Evolutionary conservation across 108 stramenopile genomes (phyloP).

Genomic region (Bacterosira constricta): DNA sequence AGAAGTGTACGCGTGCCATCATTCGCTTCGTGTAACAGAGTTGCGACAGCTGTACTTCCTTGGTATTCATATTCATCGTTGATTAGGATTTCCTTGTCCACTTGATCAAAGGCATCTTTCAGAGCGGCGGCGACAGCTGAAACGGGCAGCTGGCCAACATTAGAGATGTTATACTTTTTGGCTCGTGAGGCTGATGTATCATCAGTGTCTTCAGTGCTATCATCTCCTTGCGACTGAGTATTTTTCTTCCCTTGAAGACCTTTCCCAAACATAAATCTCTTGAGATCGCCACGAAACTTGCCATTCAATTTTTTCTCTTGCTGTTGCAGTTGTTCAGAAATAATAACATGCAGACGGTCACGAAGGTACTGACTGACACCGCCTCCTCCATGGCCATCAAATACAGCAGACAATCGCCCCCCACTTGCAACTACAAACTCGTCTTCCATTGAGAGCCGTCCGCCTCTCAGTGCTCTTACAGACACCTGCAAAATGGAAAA

Average conservation of each 20-base stretch:
- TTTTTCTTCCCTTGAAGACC: conserved; percentile 21
- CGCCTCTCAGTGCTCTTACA: conserved; percentile 72
- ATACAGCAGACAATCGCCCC: conserved; percentile 85
- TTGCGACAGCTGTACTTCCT: conserved; percentile 95
- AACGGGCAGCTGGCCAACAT: conserved; percentile 50
- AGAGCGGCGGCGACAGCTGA: conserved; percentile 65
- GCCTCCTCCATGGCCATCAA: conserved; percentile 96
- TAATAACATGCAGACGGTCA: conserved; percentile 64
- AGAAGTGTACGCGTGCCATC: conserved; percentile 78
- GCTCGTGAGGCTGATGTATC: conserved; percentile 10
- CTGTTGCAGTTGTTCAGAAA: conserved; percentile 47
- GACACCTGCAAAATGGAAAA: conserved; percentile 62
- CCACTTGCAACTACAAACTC: conserved; percentile 67
- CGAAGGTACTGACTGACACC: conserved; percentile 80
- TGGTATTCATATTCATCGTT: conserved; percentile 70
- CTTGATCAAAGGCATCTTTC: conserved; percentile 60
- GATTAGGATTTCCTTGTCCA: conserved; percentile 68
- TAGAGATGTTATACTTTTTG: conserved; percentile 31
- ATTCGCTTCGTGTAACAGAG: conserved; percentile 71
- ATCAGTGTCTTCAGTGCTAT: conserved; percentile 8
- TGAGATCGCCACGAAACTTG: conserved; percentile 28
- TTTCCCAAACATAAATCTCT: conserved; percentile 47
- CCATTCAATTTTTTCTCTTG: conserved; percentile 22
- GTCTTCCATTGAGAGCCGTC: conserved; percentile 87
- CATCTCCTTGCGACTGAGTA: conserved; percentile 20